These are phyloP conservation scores for Cocos nucifera DNA, from an alignment of 176 grass and related monocot genomes.

Conservation along the genomic window DNA sequence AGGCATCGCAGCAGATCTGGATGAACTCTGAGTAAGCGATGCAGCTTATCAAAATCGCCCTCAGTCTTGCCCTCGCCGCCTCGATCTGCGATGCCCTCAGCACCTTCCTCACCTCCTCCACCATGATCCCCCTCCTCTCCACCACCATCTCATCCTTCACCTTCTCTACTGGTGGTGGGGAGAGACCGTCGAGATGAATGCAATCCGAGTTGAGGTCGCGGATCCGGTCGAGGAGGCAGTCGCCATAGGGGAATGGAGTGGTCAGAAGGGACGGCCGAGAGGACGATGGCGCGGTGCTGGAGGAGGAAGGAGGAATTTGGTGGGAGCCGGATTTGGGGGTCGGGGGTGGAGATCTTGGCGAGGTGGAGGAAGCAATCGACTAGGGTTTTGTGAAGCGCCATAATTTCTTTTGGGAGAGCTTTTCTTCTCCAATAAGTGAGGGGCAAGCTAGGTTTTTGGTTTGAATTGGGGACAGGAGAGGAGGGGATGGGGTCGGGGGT, in stretches of 20 bases:
- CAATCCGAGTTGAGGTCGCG: slow-evolving; percentile 40
- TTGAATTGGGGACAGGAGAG: too few relatives aligned
- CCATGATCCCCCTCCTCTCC: slow-evolving; percentile 35
- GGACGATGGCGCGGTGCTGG: slow-evolving; percentile 47
- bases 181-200: slow-evolving; percentile 70
- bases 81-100: slow-evolving; percentile 58
- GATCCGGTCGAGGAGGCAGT: slow-evolving; percentile 63
- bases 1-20: slow-evolving; percentile 55
- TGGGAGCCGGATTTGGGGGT: not conserved
- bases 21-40: slow-evolving; percentile 57
- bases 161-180: slow-evolving; percentile 23
- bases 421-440: too few relatives aligned
- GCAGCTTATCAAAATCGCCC: slow-evolving; percentile 30
- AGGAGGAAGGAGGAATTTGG: slow-evolving; percentile 13
- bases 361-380: not conserved
- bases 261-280: slow-evolving; percentile 47
- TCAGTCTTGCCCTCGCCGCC: slow-evolving; percentile 48
- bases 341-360: not conserved
- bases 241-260: slow-evolving; percentile 17
- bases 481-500: too few relatives aligned
- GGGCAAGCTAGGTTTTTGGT: too few relatives aligned
- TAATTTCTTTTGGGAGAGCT: too few relatives aligned
- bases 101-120: slow-evolving; percentile 73
- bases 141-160: not conserved
- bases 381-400: too few relatives aligned